Conservation (phyloP, 176 grass and related monocot genomes). For the Pharus latifolius region DNA sequence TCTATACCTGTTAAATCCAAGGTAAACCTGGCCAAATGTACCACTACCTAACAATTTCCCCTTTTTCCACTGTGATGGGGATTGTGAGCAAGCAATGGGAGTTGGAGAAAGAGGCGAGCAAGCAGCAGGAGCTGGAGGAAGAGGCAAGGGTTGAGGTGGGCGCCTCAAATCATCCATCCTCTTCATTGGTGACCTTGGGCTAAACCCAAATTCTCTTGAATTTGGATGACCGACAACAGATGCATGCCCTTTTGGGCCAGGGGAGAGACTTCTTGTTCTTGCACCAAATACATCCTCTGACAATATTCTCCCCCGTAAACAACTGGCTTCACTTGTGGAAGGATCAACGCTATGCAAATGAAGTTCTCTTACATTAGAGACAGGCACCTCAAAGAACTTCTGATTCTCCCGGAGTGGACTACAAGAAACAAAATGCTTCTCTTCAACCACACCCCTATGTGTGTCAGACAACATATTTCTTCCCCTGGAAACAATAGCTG, state of each 20-base stretch:
- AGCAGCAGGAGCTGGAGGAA: constrained; percentile 34
- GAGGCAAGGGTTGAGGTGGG: constrained; percentile 70
- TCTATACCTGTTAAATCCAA: constrained; percentile 82
- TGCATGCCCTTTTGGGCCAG: constrained; percentile 25
- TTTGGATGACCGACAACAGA: constrained; percentile 31
- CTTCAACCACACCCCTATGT: constrained; percentile 31
- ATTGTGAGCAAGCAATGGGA: constrained; percentile 18
- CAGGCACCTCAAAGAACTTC: constrained; percentile 26
- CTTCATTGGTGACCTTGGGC: constrained; percentile 37
- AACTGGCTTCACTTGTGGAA: constrained; percentile 29
- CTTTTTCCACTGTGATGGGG: constrained; percentile 55
- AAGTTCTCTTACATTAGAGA: constrained; percentile 31
- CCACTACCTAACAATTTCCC: constrained; percentile 84
- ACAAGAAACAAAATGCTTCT: constrained; percentile 30
- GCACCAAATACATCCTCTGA: constrained; percentile 47
- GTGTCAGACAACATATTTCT: constrained; percentile 24
- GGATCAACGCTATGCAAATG: constrained; percentile 31
- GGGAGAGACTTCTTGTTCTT: constrained; percentile 47
- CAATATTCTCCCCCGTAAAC: constrained; percentile 28
- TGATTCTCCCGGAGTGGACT: constrained; percentile 40
- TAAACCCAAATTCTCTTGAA: constrained; percentile 44
- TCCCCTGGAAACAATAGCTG: constrained; percentile 25
- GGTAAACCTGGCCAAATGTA: constrained; percentile 93
- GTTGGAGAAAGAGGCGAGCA: constrained; percentile 27
- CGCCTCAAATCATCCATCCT: constrained; percentile 52